Evolutionary conservation across 164 flowering plant genomes (phyloP).

Genomic region (Berberis thunbergii): DNA sequence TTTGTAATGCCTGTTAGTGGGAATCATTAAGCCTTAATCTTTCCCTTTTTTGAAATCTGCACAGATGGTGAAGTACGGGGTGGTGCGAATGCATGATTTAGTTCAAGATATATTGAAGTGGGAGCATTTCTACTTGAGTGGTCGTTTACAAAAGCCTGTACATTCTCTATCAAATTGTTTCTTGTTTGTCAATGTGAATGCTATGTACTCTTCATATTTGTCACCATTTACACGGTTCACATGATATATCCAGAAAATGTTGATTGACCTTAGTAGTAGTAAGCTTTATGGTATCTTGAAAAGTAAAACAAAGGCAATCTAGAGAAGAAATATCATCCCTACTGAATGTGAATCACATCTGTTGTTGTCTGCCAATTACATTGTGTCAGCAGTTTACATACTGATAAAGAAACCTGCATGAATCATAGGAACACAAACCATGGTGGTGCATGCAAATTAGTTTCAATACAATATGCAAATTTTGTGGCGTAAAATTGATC

Average conservation of each 20-base stretch:
- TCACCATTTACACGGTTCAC: not conserved
- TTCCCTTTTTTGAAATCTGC: conserved; percentile 1
- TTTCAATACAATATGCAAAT: too few relatives aligned
- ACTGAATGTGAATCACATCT: too few relatives aligned
- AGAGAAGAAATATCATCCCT: too few relatives aligned
- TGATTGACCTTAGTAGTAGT: too few relatives aligned
- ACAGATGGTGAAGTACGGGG: conserved; percentile 87
- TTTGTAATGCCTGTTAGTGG: not conserved
- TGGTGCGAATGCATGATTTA: conserved; percentile 81
- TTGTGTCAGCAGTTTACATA: too few relatives aligned
- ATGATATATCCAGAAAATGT: not conserved
- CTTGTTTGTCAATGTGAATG: not conserved
- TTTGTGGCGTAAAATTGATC: too few relatives aligned
- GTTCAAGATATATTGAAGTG: conserved; percentile 64
- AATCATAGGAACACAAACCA: too few relatives aligned
- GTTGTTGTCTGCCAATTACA: too few relatives aligned
- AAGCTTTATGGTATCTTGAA: too few relatives aligned
- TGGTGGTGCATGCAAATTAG: too few relatives aligned
- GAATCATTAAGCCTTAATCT: not conserved
- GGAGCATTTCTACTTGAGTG: conserved; percentile 82
- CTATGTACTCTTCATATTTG: not conserved
- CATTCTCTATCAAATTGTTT: not conserved
- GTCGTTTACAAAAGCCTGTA: conserved; percentile 94
- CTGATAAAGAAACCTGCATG: too few relatives aligned
- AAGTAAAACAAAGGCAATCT: too few relatives aligned